A percentile compares a stretch with the other conserved stretches of the same genome.
Evolutionary conservation across 192 early-diverging fungal species (phyloP).

Genomic region (Phlyctochytrium planicorne): DNA sequence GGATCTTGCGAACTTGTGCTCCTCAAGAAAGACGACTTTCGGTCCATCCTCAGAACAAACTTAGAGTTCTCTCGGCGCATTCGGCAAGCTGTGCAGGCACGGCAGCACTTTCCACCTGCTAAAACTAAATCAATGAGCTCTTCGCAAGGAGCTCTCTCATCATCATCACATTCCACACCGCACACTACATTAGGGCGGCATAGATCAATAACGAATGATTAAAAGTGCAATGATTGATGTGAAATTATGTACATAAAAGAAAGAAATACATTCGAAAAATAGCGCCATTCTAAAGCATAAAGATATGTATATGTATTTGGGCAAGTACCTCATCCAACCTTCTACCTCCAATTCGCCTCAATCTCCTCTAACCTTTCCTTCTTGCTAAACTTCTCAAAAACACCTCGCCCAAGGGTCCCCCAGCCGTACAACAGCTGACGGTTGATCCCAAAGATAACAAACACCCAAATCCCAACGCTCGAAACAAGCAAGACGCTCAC

Average conservation of each 20-base stretch:
- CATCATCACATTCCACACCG: no score
- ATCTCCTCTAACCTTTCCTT: neutral
- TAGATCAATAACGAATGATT: no score
- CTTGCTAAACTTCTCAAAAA: neutral
- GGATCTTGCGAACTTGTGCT: neutral
- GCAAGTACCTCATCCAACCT: no score
- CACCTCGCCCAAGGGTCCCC: neutral
- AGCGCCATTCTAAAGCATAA: neutral
- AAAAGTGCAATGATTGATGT: no score
- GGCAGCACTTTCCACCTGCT: no score
- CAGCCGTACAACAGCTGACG: neutral
- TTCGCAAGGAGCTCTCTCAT: no score
- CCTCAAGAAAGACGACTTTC: neutral
- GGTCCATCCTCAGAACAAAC: neutral
- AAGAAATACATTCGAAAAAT: neutral
- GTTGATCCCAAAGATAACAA: constrained; percentile 27
- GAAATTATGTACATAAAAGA: neutral
- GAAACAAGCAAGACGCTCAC: constrained; percentile 1
- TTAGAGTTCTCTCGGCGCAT: neutral
- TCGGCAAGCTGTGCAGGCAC: no score
- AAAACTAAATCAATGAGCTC: no score
- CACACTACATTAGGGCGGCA: no score
- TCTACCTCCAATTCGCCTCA: neutral
- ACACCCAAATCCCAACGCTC: constrained; percentile 23
- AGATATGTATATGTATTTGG: no score